Conservation (phyloP, 148 eudicot genomes). For the Dianthus caryophyllus region DNA sequence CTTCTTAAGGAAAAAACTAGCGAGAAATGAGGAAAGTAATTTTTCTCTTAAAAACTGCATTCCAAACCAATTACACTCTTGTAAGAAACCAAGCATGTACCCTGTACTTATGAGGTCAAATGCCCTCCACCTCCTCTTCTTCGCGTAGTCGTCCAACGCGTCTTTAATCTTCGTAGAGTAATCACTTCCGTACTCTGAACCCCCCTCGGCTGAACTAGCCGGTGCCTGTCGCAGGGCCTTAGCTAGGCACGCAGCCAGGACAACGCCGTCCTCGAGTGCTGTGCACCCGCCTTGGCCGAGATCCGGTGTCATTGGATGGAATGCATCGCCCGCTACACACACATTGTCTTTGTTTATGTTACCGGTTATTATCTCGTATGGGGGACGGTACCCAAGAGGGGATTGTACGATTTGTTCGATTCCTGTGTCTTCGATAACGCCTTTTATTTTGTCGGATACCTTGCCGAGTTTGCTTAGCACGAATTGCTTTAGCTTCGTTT, state of each 20-base stretch:
- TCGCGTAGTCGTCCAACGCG: conserved; percentile 31
- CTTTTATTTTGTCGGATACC: conserved; percentile 31
- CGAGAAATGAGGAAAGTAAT: conserved; percentile 28
- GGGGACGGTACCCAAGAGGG: conserved; percentile 39
- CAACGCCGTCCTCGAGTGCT: conserved; percentile 50
- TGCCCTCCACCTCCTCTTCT: conserved; percentile 50
- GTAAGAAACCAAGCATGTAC: conserved; percentile 39
- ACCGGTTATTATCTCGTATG: conserved; percentile 40
- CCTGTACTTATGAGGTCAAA: conserved; percentile 35
- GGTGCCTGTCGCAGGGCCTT: conserved; percentile 21
- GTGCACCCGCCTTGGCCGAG: conserved; percentile 61
- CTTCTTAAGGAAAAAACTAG: conserved; percentile 31
- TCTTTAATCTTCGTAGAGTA: conserved; percentile 29
- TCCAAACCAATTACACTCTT: conserved; percentile 34
- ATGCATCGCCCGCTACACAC: conserved; percentile 54
- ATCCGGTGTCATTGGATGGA: conserved; percentile 68
- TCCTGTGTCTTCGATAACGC: conserved; percentile 32
- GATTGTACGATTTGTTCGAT: conserved; percentile 27
- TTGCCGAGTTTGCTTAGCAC: conserved; percentile 48
- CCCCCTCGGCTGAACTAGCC: neutral
- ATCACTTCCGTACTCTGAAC: conserved; percentile 13
- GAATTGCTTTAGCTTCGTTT: conserved; percentile 46
- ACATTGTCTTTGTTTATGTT: conserved; percentile 59
- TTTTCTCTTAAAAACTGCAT: conserved; percentile 42
- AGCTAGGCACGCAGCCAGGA: conserved; percentile 41